These are phyloP conservation scores for Heliamphora pulchella DNA, from an alignment of 179 eudicot species.

Conservation along the genomic window DNA sequence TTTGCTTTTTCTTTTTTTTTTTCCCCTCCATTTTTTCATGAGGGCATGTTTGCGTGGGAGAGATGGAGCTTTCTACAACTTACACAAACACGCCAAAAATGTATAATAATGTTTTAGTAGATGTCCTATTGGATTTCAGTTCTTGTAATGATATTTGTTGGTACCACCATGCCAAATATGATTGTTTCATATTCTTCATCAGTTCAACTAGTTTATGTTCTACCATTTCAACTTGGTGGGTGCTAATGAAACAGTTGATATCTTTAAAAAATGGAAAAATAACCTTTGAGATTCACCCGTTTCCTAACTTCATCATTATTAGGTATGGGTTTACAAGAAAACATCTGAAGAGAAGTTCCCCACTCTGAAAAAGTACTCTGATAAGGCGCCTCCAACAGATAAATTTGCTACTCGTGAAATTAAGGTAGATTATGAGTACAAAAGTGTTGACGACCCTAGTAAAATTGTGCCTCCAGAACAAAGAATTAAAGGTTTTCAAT, in stretches of 20 bases:
- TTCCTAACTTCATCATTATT: constrained; percentile 9
- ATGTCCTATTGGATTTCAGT: neutral
- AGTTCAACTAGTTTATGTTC: neutral
- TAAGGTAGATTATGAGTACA: constrained; percentile 82
- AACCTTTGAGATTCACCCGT: neutral
- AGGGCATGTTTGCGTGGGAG: neutral
- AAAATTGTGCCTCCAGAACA: constrained; percentile 84
- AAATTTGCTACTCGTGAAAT: constrained; percentile 92
- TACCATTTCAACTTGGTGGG: neutral
- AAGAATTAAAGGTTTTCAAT: constrained; percentile 92
- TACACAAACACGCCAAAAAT: neutral
- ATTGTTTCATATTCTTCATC: neutral
- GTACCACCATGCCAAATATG: neutral
- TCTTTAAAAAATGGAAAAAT: neutral
- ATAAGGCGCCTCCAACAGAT: constrained; percentile 93
- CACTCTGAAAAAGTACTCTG: constrained; percentile 86
- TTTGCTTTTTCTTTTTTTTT: neutral
- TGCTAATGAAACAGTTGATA: neutral
- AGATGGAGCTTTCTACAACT: neutral
- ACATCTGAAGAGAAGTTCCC: constrained; percentile 91
- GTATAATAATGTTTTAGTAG: neutral
- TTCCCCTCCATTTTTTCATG: neutral
- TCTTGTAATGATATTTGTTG: neutral
- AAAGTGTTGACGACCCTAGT: constrained; percentile 56
- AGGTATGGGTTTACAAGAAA: constrained; percentile 99